A percentile compares a stretch with the other conserved stretches of the same genome.
phyloP scores from a whole-genome alignment of 208 protist species.

The Trypanosoma lewisi region DNA sequence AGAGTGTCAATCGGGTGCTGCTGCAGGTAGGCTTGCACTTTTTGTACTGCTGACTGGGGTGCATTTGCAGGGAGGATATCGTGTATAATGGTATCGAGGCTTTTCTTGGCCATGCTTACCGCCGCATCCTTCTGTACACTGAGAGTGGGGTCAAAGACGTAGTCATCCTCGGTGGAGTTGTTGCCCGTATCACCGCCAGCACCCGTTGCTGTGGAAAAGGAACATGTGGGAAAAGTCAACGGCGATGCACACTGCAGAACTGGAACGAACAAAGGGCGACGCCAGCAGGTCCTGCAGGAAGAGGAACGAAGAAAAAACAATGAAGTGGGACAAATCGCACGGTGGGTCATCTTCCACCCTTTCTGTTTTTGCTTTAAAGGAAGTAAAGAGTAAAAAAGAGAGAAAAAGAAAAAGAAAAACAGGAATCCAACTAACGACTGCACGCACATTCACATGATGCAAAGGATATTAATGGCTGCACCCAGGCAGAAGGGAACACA shows the following conservation, averaged over 20 bases:
- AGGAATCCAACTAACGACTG: neutral
- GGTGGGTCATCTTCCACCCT: too few species aligned
- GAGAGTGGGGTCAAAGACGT: slow-evolving; percentile 79
- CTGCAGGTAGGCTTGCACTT: slow-evolving; percentile 59
- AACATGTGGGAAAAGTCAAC: neutral
- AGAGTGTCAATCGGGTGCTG: slow-evolving; percentile 80
- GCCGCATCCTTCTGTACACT: slow-evolving; percentile 78
- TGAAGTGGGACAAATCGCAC: too few species aligned
- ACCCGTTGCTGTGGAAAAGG: slow-evolving; percentile 9
- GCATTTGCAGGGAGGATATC: slow-evolving; percentile 55
- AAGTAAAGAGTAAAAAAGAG: neutral
- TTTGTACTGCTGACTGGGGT: slow-evolving; percentile 41
- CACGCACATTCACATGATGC: too few species aligned
- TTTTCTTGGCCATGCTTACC: slow-evolving; percentile 58
- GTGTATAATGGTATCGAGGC: slow-evolving; percentile 49
- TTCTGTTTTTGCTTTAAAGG: too few species aligned
- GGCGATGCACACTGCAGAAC: too few species aligned
- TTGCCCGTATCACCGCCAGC: neutral
- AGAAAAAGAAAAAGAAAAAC: slow-evolving; percentile 13
- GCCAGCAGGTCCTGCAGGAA: slow-evolving; percentile 2
- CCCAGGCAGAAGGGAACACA: neutral
- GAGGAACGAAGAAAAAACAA: neutral
- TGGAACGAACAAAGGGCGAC: neutral
- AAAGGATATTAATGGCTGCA: too few species aligned
- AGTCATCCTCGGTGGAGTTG: slow-evolving; percentile 32